Evolutionary conservation across 2,329 filamentous ascomycete genomes (phyloP).

Genomic region (Botrytis tulipae): DNA sequence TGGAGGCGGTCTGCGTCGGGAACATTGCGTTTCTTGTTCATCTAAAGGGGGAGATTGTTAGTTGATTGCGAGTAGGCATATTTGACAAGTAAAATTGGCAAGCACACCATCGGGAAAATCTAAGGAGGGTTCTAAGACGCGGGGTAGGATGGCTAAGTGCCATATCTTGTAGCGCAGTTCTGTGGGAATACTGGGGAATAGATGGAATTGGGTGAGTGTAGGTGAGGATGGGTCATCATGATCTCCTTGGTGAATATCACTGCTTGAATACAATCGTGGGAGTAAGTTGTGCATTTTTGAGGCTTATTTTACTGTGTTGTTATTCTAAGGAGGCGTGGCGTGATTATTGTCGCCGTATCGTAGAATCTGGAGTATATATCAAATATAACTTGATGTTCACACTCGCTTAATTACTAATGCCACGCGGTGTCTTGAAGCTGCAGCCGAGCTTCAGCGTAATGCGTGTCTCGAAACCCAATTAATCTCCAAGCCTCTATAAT

Average conservation of each 20-base stretch:
- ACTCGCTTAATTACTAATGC: constrained; percentile 6
- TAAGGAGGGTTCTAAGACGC: constrained; percentile 24
- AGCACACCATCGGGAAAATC: constrained; percentile 1
- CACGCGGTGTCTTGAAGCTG: not conserved
- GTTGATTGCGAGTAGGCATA: not conserved
- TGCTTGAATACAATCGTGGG: not conserved
- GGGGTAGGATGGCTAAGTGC: constrained; percentile 19
- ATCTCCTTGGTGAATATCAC: not conserved
- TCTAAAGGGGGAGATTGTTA: not conserved
- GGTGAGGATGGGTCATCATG: not conserved
- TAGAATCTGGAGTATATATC: not conserved
- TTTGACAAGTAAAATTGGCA: not conserved
- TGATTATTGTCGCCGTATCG: not conserved
- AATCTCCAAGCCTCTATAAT: not conserved
- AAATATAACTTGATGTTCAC: not conserved
- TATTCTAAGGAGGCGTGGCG: not conserved
- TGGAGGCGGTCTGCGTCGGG: not conserved
- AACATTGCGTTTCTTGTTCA: not conserved
- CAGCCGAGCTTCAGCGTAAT: constrained; percentile 14
- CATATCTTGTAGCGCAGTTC: constrained; percentile 27
- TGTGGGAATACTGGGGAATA: constrained; percentile 24
- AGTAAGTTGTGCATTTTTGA: not conserved
- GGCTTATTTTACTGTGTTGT: not conserved
- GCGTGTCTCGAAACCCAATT: constrained; percentile 3
- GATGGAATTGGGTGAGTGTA: constrained; percentile 18